phyloP scores from a whole-genome alignment of 108 stramenopile species.

The Nitzschia sp. region DNA sequence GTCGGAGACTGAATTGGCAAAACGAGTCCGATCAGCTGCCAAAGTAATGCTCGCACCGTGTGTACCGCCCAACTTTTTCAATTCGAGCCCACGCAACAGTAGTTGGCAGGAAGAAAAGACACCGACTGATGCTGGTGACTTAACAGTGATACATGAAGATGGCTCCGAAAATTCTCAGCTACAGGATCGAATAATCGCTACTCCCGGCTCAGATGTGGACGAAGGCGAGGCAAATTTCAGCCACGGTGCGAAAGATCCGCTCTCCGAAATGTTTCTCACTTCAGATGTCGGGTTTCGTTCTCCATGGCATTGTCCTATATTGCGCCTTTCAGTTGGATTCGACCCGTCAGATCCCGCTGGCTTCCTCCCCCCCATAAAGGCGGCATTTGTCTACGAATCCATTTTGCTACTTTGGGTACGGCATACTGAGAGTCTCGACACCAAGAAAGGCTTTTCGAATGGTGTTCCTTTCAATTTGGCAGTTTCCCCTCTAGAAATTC shows the following conservation, averaged over 20 bases:
- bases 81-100: slow-evolving; percentile 19
- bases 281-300: slow-evolving; percentile 22
- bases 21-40: slow-evolving; percentile 70
- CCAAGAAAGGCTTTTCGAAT: not conserved
- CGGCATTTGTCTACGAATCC: slow-evolving; percentile 49
- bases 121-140: not conserved
- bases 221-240: slow-evolving; percentile 39
- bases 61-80: slow-evolving; percentile 56
- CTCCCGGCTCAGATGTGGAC: slow-evolving; percentile 63
- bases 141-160: not conserved
- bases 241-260: not conserved
- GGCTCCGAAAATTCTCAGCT: not conserved
- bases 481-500: not conserved
- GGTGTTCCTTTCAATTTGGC: not conserved
- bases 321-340: slow-evolving; percentile 32
- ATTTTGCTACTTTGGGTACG: slow-evolving; percentile 51
- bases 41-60: slow-evolving; percentile 85
- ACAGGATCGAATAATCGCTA: slow-evolving; percentile 16
- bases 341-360: not conserved
- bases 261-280: not conserved
- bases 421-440: slow-evolving; percentile 27
- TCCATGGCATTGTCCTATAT: slow-evolving; percentile 13
- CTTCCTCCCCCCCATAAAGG: not conserved
- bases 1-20: slow-evolving; percentile 43
- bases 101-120: slow-evolving; percentile 17